These are phyloP conservation scores for Pseudocercospora musae DNA, from an alignment of 2,329 filamentous ascomycete species.

Conservation along the genomic window DNA sequence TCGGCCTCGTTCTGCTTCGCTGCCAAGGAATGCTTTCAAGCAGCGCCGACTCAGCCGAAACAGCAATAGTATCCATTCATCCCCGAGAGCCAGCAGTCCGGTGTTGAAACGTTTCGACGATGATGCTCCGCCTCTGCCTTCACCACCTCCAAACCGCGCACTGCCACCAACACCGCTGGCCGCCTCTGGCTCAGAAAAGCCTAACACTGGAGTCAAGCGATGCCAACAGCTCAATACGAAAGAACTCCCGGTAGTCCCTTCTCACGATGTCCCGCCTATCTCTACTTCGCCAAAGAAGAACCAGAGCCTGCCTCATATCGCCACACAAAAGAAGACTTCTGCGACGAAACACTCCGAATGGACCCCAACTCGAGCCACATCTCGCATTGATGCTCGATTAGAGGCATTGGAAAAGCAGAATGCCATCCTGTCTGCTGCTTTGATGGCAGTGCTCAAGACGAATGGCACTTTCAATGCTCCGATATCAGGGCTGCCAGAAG, in stretches of 20 bases:
- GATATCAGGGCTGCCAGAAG: conserved; percentile 10
- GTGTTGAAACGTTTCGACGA: conserved; percentile 16
- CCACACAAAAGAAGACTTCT: conserved; percentile 17
- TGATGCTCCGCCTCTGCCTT: conserved; percentile 31
- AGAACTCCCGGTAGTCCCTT: conserved; percentile 24
- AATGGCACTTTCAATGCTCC: conserved; percentile 35
- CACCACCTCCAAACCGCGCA: conserved; percentile 33
- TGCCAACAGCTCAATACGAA: conserved; percentile 19
- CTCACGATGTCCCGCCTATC: conserved; percentile 24
- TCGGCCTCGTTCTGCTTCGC: conserved; percentile 32
- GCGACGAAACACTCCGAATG: conserved; percentile 9
- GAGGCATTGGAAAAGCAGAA: conserved; percentile 42
- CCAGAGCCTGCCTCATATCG: conserved; percentile 22
- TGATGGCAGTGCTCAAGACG: conserved; percentile 40
- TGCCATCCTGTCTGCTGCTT: conserved; percentile 38
- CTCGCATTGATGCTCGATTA: conserved; percentile 34
- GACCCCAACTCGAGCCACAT: conserved; percentile 13
- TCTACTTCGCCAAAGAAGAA: conserved; percentile 17
- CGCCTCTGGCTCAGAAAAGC: conserved; percentile 30
- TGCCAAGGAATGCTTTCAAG: conserved; percentile 24
- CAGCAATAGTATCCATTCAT: conserved; percentile 19
- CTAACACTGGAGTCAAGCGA: conserved; percentile 13
- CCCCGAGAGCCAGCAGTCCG: conserved; percentile 16
- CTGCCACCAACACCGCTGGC: conserved; percentile 36
- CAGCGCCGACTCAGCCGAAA: conserved; percentile 16